Evolutionary conservation across 805 yeast species (phyloP), one percentile per base, ranked within the genome.

Genomic region (Yamadazyma tumulicola): DNA sequence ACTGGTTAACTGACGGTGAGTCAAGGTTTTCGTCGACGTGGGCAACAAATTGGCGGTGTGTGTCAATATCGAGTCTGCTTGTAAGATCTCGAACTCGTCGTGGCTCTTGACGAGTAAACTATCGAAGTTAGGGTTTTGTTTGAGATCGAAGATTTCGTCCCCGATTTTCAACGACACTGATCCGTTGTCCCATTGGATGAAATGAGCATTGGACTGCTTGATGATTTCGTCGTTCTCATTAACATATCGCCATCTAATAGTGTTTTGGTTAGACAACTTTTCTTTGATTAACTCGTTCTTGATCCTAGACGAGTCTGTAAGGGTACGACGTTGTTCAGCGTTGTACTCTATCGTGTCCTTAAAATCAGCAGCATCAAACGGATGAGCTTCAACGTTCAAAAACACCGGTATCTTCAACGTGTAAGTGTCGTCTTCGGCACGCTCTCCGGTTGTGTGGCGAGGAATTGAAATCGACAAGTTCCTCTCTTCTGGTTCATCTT

Each of bases 151-250:
- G 43, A 81, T 71, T 59, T 93, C 98, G 30, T 73, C 71, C 20
- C 98, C 98, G 24, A 93, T 64, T 52, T 86, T 89, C 47, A 93
- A 65, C 2, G 97, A 88, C 43, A 79, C 62, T 4, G 86, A 70
- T 1, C 98, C 98, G 59, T 93, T 97, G 37, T 84, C 82, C 98
- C 98, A 93, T 56, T 86, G 84, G 22, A 93, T 74, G 37, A 91
- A 78, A 52, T 89, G 86, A 4, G 96, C 81, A 54, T 93, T 93
- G 7, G 95, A 82, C 55, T 88, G 95, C 48, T 85, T 85, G 51
- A 76, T 75, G 45, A 89, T 77, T 42, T 82, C 87, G 27, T 79
- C 80, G 34, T 72, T 65, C n/a, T 74, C 75, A 39, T 82, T 76
- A 11, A 87, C 82, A 57, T 89, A 91, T 60, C 95, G 77, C 98